Evolutionary conservation across 1,139 yeast species (phyloP).

Genomic region (Candida gigantensis): DNA sequence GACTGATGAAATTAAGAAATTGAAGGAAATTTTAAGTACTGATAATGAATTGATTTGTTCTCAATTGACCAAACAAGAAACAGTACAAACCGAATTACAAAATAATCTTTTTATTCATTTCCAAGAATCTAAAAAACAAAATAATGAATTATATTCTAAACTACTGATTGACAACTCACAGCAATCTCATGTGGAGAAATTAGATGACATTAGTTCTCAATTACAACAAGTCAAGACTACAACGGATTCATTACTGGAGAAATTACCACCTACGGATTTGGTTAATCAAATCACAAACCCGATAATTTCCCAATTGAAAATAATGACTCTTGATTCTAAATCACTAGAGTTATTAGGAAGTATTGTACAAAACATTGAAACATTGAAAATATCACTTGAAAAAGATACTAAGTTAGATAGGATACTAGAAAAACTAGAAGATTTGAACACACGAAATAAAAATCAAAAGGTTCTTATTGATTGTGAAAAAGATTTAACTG

Average conservation of each 20-base stretch:
- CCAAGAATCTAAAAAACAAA: neutral
- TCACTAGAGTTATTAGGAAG: slow-evolving; percentile 21
- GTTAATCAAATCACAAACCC: slow-evolving; percentile 26
- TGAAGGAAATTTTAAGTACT: slow-evolving; percentile 4
- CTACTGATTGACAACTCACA: neutral
- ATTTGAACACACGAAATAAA: neutral
- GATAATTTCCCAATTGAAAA: slow-evolving; percentile 26
- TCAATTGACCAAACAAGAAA: slow-evolving; percentile 1
- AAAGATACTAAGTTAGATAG: slow-evolving; percentile 3
- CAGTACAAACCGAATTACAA: slow-evolving; percentile 3
- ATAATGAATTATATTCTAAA: neutral
- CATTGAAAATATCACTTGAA: slow-evolving; percentile 7
- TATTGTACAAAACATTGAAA: slow-evolving; percentile 16
- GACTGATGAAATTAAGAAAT: slow-evolving; percentile 4
- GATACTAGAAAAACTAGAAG: slow-evolving; percentile 1
- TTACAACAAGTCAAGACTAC: neutral
- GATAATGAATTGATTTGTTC: slow-evolving; percentile 4
- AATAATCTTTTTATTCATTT: slow-evolving; percentile 3
- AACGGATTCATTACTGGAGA: neutral
- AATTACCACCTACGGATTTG: slow-evolving; percentile 19
- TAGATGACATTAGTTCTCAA: neutral
- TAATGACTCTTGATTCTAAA: slow-evolving; percentile 24
- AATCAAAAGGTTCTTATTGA: neutral
- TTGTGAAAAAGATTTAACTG: slow-evolving; percentile 7
- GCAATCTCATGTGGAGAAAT: neutral